Base-by-base conservation (phyloP, 768 basidiomycete genomes). In the Fomitopsis serialis region DNA sequence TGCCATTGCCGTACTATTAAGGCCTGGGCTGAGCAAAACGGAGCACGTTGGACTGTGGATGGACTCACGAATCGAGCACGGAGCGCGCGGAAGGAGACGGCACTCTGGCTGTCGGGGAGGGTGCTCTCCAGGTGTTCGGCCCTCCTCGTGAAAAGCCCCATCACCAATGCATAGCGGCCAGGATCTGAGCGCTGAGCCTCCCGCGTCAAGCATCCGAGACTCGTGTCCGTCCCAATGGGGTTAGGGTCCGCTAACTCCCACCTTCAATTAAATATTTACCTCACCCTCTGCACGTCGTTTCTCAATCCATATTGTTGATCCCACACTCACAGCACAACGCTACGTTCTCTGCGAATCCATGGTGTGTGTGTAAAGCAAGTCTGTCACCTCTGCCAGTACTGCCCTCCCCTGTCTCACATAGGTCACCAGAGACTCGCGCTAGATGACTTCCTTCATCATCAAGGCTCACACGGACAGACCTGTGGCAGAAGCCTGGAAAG, bases 401-500 rank as follows among this genome's bases (percentile, higher is more conserved):
- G n/a, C n/a, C n/a, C n/a, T n/a, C n/a, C n/a, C n/a, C n/a, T n/a
- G n/a, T n/a, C n/a, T n/a, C n/a, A n/a, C 13, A 4, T 4, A 24
- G 17, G 7, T 17, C 15, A 15, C 8, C 13, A 40, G 4, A 40
- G 37, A 4, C 6, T 19, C 37, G 6, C 9, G 12, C 9, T 29
- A 9, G 42, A 87, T 88, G 86, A 88, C 86, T 53, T 86, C 85
- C 32, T 87, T 85, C 70, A 80, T 89, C 19, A 87, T 89, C 64
- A 73, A 82, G 52, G 74, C 78, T 21, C 85, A 86, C 61, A 71
- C 77, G 36, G 64, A 70, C 52, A 78, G 84, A 9, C 62, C 69
- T 13, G 54, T 72, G 35, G 72, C 77, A 17, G 54, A 66, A n/a
- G 67, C 73, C n/a, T 85, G 83, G 85, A 67, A 63, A 21, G 65